Evolutionary conservation across 495 filamentous ascomycete species (phyloP), one percentile per base, ranked within the genome.

Genomic region (Viridothelium virens): DNA sequence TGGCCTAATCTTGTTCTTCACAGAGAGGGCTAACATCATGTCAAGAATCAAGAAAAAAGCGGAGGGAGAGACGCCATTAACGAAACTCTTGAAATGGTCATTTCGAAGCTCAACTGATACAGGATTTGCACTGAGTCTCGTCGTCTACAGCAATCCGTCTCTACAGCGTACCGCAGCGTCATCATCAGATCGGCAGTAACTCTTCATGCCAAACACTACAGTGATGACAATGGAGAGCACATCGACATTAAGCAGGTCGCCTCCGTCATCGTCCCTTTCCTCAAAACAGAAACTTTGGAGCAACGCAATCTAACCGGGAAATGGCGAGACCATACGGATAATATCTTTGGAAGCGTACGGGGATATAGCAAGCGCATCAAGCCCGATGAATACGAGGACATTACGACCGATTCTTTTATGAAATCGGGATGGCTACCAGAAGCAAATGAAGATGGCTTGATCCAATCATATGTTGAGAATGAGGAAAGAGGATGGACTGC

Each of bases 231-330:
- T 18, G 9, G 48, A 9, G 48, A 53, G n/a, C 89, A 91, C 81
- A 85, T 96, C 79, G 87, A 94, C 76, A 89, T 95, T 74, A 81
- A 86, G 34, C 91, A 96, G 77, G 81, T 83, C 37, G 83, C 85
- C 44, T 90, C 89, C 12, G 90, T 89, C 68, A 53, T 53, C 16
- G 11, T 53, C 18, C 48, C 48, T 25, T 90, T 89, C 41, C 79
- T 94, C 65, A 83, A 83, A 67, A 89, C 87, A 65, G 89, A 89
- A 36, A 80, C 80, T 39, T 16, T 53, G 11, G 92, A 97, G 78
- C 48, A 53, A 53, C 89, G 92, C 68, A 83, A 73, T 39, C 79
- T 92, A 1, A 90, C 96, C 80, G 86, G 84, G 83, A 67, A 68
- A 39, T 81, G 77, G 71, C 89, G 91, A 67, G 82, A 84, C 41